Conservation (phyloP, 192 early-diverging fungal species). For the Allomyces macrogynus region DNA sequence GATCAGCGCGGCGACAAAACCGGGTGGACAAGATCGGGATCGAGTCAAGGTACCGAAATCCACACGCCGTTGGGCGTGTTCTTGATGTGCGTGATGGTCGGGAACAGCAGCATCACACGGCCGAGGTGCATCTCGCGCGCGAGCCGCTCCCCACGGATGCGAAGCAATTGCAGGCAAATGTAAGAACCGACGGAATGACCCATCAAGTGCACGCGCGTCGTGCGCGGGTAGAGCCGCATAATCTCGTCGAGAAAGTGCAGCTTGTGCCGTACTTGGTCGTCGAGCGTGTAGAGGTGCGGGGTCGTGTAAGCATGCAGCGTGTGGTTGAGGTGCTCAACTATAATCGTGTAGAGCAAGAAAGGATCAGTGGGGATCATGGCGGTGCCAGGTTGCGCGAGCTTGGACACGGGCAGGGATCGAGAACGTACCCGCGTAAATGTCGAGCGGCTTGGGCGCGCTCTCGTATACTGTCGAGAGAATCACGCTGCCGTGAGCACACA, state of each 20-base stretch:
- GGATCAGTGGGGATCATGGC: no score
- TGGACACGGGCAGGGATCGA: no score
- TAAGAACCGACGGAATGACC: constrained; percentile 51
- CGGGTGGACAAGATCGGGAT: constrained; percentile 1
- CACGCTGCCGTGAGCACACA: no score
- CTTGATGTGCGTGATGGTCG: constrained; percentile 55
- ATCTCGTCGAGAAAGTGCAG: constrained; percentile 37
- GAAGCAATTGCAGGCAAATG: constrained; percentile 21
- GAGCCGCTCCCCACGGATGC: constrained; percentile 25
- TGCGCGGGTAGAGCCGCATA: constrained; percentile 16
- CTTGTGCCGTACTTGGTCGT: constrained; percentile 50
- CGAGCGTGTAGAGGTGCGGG: constrained; percentile 17
- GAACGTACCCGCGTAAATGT: neutral
- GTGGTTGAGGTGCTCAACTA: constrained; percentile 43
- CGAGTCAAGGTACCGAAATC: neutral
- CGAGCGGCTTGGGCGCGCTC: neutral
- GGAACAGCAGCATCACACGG: constrained; percentile 51
- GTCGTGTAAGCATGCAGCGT: constrained; percentile 18
- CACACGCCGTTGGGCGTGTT: constrained; percentile 53
- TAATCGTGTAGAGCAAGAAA: neutral
- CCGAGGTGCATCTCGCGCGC: constrained; percentile 37
- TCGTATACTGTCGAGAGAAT: neutral
- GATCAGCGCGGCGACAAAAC: constrained; percentile 6
- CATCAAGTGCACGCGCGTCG: constrained; percentile 26
- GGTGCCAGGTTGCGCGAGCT: no score